Conservation (phyloP, 2,329 filamentous ascomycete species). For the Huntiella abstrusa region DNA sequence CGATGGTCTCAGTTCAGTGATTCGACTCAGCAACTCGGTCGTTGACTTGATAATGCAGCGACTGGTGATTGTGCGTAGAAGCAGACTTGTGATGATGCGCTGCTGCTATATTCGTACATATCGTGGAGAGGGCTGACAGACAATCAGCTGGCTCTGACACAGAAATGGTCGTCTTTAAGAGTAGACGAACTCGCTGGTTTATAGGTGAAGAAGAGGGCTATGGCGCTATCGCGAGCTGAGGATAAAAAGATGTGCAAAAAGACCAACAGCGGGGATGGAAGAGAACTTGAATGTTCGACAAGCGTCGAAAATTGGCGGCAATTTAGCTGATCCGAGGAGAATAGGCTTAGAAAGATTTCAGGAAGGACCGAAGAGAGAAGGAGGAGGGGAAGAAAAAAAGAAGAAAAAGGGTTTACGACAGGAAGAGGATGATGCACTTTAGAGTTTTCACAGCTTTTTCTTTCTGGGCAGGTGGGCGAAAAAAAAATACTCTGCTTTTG, state of each 20-base stretch:
- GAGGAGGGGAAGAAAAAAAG: not conserved
- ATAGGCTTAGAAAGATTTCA: not conserved
- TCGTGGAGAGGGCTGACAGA: constrained; percentile 2
- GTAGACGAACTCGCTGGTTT: not conserved
- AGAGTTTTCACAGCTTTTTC: not conserved
- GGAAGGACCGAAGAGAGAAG: not conserved
- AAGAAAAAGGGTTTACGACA: not conserved
- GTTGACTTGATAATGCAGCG: constrained; percentile 5
- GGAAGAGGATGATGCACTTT: not conserved
- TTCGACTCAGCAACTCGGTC: constrained; percentile 6
- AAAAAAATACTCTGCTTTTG: not conserved
- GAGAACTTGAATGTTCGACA: not conserved
- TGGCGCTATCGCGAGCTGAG: not conserved
- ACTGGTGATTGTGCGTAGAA: constrained; percentile 7
- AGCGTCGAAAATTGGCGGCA: too few relatives aligned
- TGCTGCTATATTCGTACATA: constrained; percentile 9
- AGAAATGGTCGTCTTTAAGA: too few relatives aligned
- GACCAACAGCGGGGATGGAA: not conserved
- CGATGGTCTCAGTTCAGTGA: not conserved
- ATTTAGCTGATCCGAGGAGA: too few relatives aligned
- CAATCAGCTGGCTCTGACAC: constrained; percentile 2
- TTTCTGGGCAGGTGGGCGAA: not conserved
- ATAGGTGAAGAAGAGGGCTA: not conserved
- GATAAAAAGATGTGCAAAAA: not conserved
- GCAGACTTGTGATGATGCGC: constrained; percentile 8